Conservation (phyloP, 78 protist genomes). For the Dictyostelium capitatum region DNA sequence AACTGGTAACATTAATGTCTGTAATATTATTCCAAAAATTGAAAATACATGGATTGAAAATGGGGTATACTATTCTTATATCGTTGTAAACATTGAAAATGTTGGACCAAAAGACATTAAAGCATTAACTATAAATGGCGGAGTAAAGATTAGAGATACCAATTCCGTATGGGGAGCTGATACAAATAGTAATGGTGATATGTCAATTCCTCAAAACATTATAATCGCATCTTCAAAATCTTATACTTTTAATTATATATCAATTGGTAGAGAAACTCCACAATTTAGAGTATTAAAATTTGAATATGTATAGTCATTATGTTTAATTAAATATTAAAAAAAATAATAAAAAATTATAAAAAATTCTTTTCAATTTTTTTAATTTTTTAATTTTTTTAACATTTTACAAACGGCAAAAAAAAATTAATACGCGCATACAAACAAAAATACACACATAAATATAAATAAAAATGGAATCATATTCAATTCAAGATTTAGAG, state of each 20-base stretch:
- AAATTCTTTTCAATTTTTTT: background rate
- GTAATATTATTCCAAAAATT: background rate
- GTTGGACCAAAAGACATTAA: background rate
- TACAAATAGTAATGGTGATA: background rate
- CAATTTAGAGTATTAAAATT: background rate
- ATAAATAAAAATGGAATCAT: constrained; percentile 3
- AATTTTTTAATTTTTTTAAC: background rate
- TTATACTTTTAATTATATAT: background rate
- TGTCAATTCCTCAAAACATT: background rate
- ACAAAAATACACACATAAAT: background rate
- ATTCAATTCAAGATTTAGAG: constrained; percentile 45
- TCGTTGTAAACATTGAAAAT: background rate
- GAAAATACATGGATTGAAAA: background rate
- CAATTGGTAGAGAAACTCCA: background rate
- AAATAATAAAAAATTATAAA: background rate
- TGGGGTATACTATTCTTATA: background rate
- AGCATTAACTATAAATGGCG: background rate
- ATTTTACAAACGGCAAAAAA: background rate
- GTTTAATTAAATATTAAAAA: background rate
- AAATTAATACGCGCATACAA: background rate
- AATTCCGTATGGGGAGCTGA: background rate
- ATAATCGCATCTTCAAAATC: background rate
- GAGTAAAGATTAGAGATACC: background rate
- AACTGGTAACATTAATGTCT: background rate
- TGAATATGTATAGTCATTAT: too few relatives aligned